These are phyloP conservation scores for Hymenoscyphus scutula DNA, from an alignment of 2,329 filamentous ascomycete species.

Conservation along the genomic window DNA sequence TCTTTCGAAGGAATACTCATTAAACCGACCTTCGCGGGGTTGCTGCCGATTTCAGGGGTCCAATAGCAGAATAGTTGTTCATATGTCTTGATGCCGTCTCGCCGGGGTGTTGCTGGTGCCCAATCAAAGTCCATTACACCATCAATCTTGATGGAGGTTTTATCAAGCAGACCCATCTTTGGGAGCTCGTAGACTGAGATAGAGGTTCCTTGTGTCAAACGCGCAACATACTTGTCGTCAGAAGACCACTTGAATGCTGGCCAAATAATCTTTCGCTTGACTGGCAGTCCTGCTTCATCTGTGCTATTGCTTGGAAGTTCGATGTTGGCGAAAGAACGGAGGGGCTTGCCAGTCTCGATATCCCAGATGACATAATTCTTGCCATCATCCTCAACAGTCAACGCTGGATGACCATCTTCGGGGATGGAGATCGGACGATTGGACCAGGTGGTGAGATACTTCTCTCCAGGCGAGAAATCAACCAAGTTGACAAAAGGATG, in stretches of 20 bases:
- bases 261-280: conserved; percentile 95
- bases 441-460: conserved; percentile 95
- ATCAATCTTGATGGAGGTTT: conserved; percentile 92
- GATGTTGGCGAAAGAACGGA: conserved; percentile 90
- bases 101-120: conserved; percentile 78
- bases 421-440: conserved; percentile 89
- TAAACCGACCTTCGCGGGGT: conserved; percentile 92
- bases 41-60: conserved; percentile 97
- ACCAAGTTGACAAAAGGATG: conserved; percentile 95
- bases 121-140: conserved; percentile 98
- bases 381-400: conserved; percentile 90
- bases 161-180: conserved; percentile 85
- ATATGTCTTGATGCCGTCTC: conserved; percentile 84
- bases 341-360: conserved; percentile 80
- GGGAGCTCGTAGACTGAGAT: conserved; percentile 91
- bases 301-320: conserved; percentile 65
- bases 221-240: conserved; percentile 94
- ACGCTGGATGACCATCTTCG: conserved; percentile 78
- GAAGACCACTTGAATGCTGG: conserved; percentile 99
- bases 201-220: conserved; percentile 81
- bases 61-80: conserved; percentile 98
- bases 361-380: conserved; percentile 99
- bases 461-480: conserved; percentile 91
- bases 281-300: conserved; percentile 60
- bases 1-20: conserved; percentile 97